Base-by-base conservation (phyloP, 1,139 yeast genomes). In the Kodamaea ohmeri region DNA sequence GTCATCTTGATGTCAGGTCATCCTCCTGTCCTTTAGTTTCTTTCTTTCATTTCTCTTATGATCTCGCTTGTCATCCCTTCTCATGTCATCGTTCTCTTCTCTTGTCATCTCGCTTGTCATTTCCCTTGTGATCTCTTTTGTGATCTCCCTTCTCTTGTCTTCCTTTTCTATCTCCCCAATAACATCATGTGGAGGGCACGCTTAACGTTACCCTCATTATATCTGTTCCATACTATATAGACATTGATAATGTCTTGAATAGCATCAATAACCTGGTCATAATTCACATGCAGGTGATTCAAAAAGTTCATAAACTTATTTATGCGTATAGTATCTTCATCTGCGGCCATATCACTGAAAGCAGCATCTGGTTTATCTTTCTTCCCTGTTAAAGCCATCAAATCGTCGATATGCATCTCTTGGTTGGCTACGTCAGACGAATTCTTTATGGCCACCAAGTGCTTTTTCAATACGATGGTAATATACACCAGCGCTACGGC, bases 141-240 rank as follows among this genome's bases (percentile, higher is more conserved):
- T n/a, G n/a, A n/a, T n/a, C n/a, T n/a, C n/a, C n/a, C n/a, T n/a
- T n/a, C n/a, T n/a, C n/a, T n/a, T n/a, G 12, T 9, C 26, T 24
- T 24, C 26, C 13, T 24, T n/a, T 25, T 16, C 42, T 40, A 63
- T 24, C 71, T 49, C 38, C 59, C 62, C 33, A 68, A 47, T 18
- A 71, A 48, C 76, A 71, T 69, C 39, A 55, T 48, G 47, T 67
- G 76, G 26, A 71, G 50, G 3, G 73, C 65, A 46, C 66, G 65
- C 40, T 67, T 67, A 28, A 69, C 70, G 14, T 49, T 52, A 21
- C 51, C 58, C 55, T 89, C 97, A 52, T 85, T 89, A 53, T 85
- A 89, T 18, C 78, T 60, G 48, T 85, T 90, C 97, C 97, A 89
- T 9, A 79, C 72, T 36, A 84, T 90, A 56, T 89, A 89, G 2